Base-by-base conservation (phyloP, 2,329 filamentous ascomycete genomes). In the Colletotrichum trifolii region DNA sequence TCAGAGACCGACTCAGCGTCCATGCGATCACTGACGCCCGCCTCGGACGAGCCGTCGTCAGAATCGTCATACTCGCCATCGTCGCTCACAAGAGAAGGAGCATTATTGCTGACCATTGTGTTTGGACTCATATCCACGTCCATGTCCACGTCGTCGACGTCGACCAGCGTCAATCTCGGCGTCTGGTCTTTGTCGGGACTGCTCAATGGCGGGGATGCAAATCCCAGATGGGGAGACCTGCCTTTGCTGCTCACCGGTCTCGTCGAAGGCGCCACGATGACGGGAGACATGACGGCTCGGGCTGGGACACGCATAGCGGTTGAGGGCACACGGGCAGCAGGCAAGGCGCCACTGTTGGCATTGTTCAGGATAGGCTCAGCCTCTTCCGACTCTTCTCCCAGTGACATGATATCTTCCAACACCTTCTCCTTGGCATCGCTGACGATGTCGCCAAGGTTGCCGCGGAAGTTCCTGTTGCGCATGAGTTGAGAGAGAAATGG, bases 61-160 rank as follows among this genome's bases (percentile, higher is more conserved):
- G 89, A 92, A 60, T 90, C 89, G 69, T 91, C 91, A 71, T 91
- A 92, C 73, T 93, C 91, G 70, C 91, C 90, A 73, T 93, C 91
- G 76, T 94, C 91, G 77, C 91, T 93, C 73, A 94, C 91, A 53
- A 94, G 83, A 71, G 90, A 93, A 25, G 91, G 91, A 8, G 91
- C 91, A 69, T 92, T 91, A 76, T 93, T 93, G 75, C 90, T 91
- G 54, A 89, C 83, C 48, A 89, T 78, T 0, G 89, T 91, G 71
- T 88, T 88, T 6, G 91, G 91, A 71, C 89, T 92, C 62, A 92
- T 77, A 58, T 91, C 87, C 50, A 83, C 81, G 59, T 89, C 86
- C 73, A 88, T 81, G 60, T 87, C 84, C 49, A 82, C 78, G 58
- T 83, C 83, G 68, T 84, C 84, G 68, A 78, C 82, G 12, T 73